Evolutionary conservation across 805 yeast species (phyloP), one percentile per base, ranked within the genome.

Genomic region (Nakazawaea laoshanensis): DNA sequence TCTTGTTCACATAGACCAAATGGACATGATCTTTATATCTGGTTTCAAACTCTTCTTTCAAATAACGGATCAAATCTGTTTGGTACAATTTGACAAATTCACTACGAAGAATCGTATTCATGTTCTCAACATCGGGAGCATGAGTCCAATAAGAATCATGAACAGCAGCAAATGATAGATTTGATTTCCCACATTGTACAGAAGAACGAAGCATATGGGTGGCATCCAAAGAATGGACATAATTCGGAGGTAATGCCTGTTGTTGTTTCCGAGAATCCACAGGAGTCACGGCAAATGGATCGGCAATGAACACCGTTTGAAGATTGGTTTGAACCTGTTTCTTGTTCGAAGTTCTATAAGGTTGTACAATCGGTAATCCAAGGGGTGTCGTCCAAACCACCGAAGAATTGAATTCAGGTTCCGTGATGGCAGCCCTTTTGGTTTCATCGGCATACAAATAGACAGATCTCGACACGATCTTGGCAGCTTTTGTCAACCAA

Each of bases 71-170:
- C 44, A 88, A 63, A 52, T 87, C 79, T 20, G 70, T 77, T 39
- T 70, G 70, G 52, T 89, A 96, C 36, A 89, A 62, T 33, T 68
- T 60, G 40, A 92, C 79, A 53, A 89, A 89, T 38, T 83, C 77
- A 23, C 81, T 77, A 49, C 98, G 70, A 42, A 92, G 61, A 28
- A 70, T 60, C 10, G 46, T 48, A 54, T 77, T 85, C 92, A 89
- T 78, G 3, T 49, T 50, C 39, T 77, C 78, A 26, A 89, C 76
- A 52, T 84, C 89, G 31, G 74, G 61, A 2, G 98, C 96, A 52
- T 92, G 97, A 0, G 97, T 87, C 98, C 98, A 89, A 54, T 84
- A 89, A 1, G 97, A 89, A 53, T 89, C 98, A 56, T 89, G 98
- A 16, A 89, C 98, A 1, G 97, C 77, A 0, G 97, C 96, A 65